Evolutionary conservation across 2,329 filamentous ascomycete species (phyloP).

Genomic region (Arthroderma sp.): DNA sequence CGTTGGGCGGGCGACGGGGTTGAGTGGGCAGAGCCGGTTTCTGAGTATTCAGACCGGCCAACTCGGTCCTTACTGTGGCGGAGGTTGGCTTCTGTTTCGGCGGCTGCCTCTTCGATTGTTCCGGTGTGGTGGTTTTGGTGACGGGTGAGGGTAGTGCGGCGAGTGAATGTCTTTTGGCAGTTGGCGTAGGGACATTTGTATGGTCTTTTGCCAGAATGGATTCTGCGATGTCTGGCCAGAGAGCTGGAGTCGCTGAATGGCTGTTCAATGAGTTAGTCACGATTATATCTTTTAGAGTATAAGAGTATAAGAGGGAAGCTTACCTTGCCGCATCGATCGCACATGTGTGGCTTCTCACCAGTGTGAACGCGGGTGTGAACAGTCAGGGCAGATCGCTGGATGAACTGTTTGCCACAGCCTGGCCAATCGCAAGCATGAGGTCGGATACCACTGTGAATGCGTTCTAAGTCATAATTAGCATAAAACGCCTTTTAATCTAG

Average conservation of each 20-base stretch:
- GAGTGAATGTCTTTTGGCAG: constrained; percentile 96
- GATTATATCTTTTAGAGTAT: constrained; percentile 6
- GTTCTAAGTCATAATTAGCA: constrained; percentile 46
- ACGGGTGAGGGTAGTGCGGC: constrained; percentile 83
- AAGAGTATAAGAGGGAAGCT: constrained; percentile 19
- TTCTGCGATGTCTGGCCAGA: constrained; percentile 80
- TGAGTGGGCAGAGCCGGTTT: constrained; percentile 38
- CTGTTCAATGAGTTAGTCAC: constrained; percentile 35
- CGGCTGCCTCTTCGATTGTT: constrained; percentile 85
- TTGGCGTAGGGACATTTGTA: constrained; percentile 97
- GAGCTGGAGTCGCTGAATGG: constrained; percentile 95
- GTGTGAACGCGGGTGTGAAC: constrained; percentile 94
- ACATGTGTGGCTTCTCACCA: constrained; percentile 96
- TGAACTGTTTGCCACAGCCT: constrained; percentile 89
- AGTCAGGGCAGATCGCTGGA: constrained; percentile 87
- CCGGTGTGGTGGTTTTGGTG: constrained; percentile 95
- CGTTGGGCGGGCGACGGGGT: constrained; percentile 77
- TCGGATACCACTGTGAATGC: constrained; percentile 82
- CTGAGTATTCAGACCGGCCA: constrained; percentile 32
- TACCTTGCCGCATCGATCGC: constrained; percentile 93
- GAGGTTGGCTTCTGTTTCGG: constrained; percentile 74
- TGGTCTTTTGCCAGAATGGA: constrained; percentile 87
- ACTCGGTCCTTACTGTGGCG: constrained; percentile 41
- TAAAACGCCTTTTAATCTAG: neutral
- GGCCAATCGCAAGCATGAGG: constrained; percentile 88